Evolutionary conservation across 208 protist genomes (phyloP).

Genomic region (Cochliopodium minus): DNA sequence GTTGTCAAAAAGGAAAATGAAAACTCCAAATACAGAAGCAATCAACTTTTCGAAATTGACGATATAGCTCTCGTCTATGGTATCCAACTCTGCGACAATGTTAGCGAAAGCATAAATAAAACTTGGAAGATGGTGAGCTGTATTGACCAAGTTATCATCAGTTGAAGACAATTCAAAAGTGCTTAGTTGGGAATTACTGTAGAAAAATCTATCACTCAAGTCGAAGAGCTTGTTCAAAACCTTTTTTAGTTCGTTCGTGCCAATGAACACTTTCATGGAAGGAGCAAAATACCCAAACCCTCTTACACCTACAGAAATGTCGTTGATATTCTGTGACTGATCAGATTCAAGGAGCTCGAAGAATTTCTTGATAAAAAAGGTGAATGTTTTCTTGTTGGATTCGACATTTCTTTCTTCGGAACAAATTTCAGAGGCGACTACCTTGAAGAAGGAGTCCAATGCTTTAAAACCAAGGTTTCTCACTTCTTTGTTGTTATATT

Average conservation of each 20-base stretch:
- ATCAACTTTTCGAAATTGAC: slow-evolving; percentile 19
- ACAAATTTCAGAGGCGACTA: slow-evolving; percentile 1
- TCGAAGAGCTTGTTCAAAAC: slow-evolving; percentile 15
- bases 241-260: slow-evolving; percentile 16
- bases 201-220: slow-evolving; percentile 15
- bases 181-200: background rate
- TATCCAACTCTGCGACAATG: slow-evolving; percentile 13
- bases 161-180: background rate
- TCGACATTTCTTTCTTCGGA: slow-evolving; percentile 8
- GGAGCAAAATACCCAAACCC: slow-evolving; percentile 22
- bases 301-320: slow-evolving; percentile 19
- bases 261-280: slow-evolving; percentile 19
- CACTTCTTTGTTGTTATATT: slow-evolving; percentile 15
- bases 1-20: slow-evolving; percentile 25
- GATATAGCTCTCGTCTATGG: slow-evolving; percentile 3
- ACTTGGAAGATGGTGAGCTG: slow-evolving; percentile 20
- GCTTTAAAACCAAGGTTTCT: slow-evolving; percentile 15
- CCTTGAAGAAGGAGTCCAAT: slow-evolving; percentile 14
- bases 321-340: background rate
- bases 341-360: slow-evolving; percentile 14
- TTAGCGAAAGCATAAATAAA: slow-evolving; percentile 27
- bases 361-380: slow-evolving; percentile 19
- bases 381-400: slow-evolving; percentile 15
- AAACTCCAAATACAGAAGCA: slow-evolving; percentile 18
- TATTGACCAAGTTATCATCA: slow-evolving; percentile 21